Conservation (phyloP, 2,329 filamentous ascomycete genomes). For the Setomelanomma holmii region DNA sequence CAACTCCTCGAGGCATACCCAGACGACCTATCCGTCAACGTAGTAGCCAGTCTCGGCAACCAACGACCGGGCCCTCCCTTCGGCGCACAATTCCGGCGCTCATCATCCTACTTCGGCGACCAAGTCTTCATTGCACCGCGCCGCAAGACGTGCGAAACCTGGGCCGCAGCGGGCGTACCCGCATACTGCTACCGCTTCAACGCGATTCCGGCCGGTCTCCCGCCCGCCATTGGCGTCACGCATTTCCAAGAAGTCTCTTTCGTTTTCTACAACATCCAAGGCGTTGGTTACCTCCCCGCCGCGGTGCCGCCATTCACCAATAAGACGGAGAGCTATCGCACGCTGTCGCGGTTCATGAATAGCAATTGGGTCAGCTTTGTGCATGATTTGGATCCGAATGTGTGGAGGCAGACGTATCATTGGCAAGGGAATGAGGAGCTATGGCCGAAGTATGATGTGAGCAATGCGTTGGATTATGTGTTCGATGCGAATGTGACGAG, state of each 20-base stretch:
- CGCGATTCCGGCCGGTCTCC: constrained; percentile 57
- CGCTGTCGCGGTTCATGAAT: constrained; percentile 54
- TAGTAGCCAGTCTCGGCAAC: constrained; percentile 31
- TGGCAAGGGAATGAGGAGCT: constrained; percentile 30
- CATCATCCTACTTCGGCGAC: constrained; percentile 61
- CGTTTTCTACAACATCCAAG: constrained; percentile 56
- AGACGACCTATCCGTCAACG: constrained; percentile 34
- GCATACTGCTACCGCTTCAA: constrained; percentile 71
- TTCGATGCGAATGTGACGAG: constrained; percentile 55
- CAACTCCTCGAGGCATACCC: constrained; percentile 40
- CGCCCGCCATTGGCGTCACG: constrained; percentile 53
- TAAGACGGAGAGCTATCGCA: constrained; percentile 46
- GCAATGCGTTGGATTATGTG: constrained; percentile 51
- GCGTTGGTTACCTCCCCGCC: constrained; percentile 51
- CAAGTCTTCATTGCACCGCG: constrained; percentile 63
- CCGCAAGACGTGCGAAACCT: constrained; percentile 60
- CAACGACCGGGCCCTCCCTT: constrained; percentile 22
- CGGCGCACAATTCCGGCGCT: constrained; percentile 60
- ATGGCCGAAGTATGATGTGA: constrained; percentile 52
- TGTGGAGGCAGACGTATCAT: constrained; percentile 24
- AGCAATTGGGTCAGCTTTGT: constrained; percentile 56
- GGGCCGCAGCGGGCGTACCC: constrained; percentile 56
- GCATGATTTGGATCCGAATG: constrained; percentile 44
- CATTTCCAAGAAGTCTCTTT: constrained; percentile 63
- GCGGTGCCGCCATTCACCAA: constrained; percentile 43